phyloP scores from a whole-genome alignment of 192 early-diverging fungal genomes.

The Mycoemilia scoparia region DNA sequence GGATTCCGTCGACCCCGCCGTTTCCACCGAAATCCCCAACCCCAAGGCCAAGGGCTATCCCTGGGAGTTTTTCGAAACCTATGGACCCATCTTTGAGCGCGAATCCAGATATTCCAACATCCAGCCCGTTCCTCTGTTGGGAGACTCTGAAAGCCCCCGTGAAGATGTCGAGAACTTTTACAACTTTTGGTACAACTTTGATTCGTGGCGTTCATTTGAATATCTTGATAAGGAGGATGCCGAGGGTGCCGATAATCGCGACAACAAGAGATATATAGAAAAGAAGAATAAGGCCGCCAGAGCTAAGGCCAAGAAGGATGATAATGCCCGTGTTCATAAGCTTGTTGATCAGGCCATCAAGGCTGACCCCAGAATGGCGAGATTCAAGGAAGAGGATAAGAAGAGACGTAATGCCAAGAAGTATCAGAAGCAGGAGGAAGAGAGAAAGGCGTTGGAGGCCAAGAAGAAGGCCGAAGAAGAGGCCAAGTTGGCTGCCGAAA shows the following conservation, averaged over 20 bases:
- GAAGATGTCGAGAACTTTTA: constrained; percentile 68
- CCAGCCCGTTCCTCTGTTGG: constrained; percentile 69
- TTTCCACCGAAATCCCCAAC: constrained; percentile 53
- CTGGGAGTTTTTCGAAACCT: constrained; percentile 73
- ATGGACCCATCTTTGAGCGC: constrained; percentile 63
- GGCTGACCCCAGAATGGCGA: constrained; percentile 75
- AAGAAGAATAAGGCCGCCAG: constrained; percentile 88
- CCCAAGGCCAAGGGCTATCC: constrained; percentile 54
- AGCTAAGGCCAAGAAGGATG: constrained; percentile 89
- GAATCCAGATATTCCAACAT: constrained; percentile 84
- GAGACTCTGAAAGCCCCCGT: constrained; percentile 38
- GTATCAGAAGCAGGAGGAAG: constrained; percentile 62
- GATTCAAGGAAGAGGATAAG: constrained; percentile 83
- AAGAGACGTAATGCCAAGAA: constrained; percentile 78
- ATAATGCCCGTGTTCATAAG: constrained; percentile 69
- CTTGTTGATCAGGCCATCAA: constrained; percentile 72
- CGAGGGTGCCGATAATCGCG: constrained; percentile 75
- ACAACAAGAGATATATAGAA: constrained; percentile 92
- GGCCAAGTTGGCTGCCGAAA: constrained; percentile 37
- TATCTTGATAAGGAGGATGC: constrained; percentile 93
- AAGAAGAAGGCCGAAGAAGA: constrained; percentile 37
- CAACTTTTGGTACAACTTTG: constrained; percentile 70
- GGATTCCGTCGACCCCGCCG: constrained; percentile 86
- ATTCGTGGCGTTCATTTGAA: constrained; percentile 98
- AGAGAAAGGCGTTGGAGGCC: constrained; percentile 19